A percentile compares a stretch with the other conserved stretches of the same genome.
phyloP scores from a whole-genome alignment of 2,329 filamentous ascomycete genomes.

The Aspergillus awamori region DNA sequence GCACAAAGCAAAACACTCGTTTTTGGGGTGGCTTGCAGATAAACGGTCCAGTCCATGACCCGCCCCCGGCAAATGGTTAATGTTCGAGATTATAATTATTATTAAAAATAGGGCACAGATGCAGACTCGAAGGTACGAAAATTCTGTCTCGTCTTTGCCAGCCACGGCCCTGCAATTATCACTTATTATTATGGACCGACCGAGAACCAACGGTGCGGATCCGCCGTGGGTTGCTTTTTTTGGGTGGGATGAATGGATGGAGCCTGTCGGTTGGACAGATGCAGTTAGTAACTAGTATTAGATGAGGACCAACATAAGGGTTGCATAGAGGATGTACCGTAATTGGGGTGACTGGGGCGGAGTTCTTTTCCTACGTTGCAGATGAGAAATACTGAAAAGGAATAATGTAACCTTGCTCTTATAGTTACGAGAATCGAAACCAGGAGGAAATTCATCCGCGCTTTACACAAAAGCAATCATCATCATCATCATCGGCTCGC shows the following conservation, averaged over 20 bases:
- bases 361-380: not conserved
- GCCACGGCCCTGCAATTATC: not conserved
- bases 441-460: too few relatives aligned
- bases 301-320: not conserved
- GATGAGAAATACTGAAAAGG: too few relatives aligned
- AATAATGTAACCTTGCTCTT: too few relatives aligned
- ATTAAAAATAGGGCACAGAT: too few relatives aligned
- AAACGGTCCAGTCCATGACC: not conserved
- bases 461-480: too few relatives aligned
- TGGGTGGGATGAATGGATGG: not conserved
- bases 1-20: not conserved
- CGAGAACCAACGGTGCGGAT: conserved; percentile 4
- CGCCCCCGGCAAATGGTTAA: not conserved
- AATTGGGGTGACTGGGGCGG: not conserved
- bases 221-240: conserved; percentile 4
- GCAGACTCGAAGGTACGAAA: not conserved
- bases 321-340: too few relatives aligned
- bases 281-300: not conserved
- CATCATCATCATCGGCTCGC: not conserved
- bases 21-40: not conserved
- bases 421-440: too few relatives aligned
- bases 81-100: not conserved
- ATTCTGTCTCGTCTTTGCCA: not conserved
- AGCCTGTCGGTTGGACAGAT: not conserved
- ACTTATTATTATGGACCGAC: not conserved